phyloP scores from a whole-genome alignment of 805 yeast genomes.

The Sungouiozyma intestinalis region DNA sequence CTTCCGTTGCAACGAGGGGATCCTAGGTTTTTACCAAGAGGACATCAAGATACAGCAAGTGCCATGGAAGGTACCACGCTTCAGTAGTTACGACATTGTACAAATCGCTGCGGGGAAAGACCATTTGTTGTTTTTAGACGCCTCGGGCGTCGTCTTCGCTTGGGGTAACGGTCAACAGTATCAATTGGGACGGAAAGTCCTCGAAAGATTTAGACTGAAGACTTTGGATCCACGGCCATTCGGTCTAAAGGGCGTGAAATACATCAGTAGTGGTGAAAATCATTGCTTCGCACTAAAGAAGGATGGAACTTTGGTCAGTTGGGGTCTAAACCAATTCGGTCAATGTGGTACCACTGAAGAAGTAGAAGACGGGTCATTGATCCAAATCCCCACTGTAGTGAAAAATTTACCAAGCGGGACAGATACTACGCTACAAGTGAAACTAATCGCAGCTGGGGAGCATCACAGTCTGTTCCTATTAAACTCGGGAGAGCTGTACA shows the following conservation, averaged over 20 bases:
- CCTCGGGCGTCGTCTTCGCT: constrained; percentile 78
- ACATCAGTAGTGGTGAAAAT: constrained; percentile 87
- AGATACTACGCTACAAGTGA: constrained; percentile 40
- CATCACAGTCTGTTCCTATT: constrained; percentile 82
- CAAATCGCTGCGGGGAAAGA: constrained; percentile 91
- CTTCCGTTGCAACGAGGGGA: constrained; percentile 87
- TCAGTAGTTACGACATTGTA: constrained; percentile 50
- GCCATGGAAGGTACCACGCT: constrained; percentile 49
- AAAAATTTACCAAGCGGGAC: constrained; percentile 34
- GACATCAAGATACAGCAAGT: constrained; percentile 50
- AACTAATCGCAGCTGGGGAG: constrained; percentile 79
- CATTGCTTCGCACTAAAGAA: constrained; percentile 87
- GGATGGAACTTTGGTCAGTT: constrained; percentile 60
- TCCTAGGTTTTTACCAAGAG: constrained; percentile 64
- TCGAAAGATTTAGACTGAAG: constrained; percentile 65
- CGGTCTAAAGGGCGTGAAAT: constrained; percentile 68
- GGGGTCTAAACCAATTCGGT: constrained; percentile 97
- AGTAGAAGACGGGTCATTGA: constrained; percentile 76
- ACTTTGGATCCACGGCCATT: constrained; percentile 74
- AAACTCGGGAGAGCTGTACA: constrained; percentile 58
- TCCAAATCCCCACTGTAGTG: constrained; percentile 67
- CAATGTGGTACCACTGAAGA: constrained; percentile 81
- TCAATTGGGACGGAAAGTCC: constrained; percentile 80
- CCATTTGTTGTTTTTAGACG: constrained; percentile 75
- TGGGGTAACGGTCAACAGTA: constrained; percentile 97